phyloP scores from a whole-genome alignment of 176 grass and related monocot species.

The Eragrostis nindensis region DNA sequence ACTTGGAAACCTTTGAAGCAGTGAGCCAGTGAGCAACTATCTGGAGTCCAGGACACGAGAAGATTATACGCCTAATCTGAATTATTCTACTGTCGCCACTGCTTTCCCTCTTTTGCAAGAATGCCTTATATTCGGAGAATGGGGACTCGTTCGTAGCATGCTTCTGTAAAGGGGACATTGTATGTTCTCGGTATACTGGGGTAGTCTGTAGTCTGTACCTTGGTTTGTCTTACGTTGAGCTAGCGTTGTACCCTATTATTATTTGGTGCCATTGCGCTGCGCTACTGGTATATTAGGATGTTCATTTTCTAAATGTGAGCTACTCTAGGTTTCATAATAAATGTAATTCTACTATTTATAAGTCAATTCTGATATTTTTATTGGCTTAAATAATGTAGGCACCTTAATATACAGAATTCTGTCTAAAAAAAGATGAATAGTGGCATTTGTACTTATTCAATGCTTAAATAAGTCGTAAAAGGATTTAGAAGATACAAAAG shows the following conservation, averaged over 20 bases:
- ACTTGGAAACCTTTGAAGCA: not conserved
- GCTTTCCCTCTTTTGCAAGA: not conserved
- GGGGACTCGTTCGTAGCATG: not conserved
- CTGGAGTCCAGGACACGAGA: not conserved
- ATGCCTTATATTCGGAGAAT: conserved; percentile 2
- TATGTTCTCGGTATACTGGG: not conserved
- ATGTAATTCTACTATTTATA: no score
- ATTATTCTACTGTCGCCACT: not conserved
- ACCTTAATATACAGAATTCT: no score
- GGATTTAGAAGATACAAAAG: no score
- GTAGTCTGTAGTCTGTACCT: not conserved
- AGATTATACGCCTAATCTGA: not conserved
- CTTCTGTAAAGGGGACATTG: not conserved
- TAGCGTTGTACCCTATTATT: not conserved
- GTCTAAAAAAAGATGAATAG: no score
- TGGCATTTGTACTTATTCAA: no score
- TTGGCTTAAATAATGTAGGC: no score
- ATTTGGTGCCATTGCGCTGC: not conserved
- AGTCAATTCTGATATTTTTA: no score
- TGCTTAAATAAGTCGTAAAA: no score
- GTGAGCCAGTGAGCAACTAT: not conserved
- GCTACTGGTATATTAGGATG: not conserved
- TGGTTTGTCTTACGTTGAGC: not conserved
- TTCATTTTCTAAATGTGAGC: not conserved
- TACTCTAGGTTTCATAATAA: not conserved